Base-by-base conservation (phyloP, 495 filamentous ascomycete species). In the Rusavskia elegans region DNA sequence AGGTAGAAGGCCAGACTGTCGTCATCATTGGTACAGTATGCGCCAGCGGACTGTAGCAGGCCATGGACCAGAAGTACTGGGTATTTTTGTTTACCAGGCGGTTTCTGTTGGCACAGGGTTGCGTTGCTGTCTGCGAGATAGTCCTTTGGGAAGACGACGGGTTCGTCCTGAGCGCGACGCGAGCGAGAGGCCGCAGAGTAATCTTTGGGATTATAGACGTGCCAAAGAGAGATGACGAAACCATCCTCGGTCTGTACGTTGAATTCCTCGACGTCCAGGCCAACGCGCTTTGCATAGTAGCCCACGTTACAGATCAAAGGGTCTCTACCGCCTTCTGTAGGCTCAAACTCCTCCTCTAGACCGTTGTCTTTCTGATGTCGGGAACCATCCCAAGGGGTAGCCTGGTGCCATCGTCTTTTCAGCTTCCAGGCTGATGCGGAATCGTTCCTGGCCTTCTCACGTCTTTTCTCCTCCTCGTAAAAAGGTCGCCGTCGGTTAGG, bases 181-280 rank as follows among this genome's bases (percentile, higher is more conserved):
- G 40, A 35, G 17, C 57, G 21, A 13, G 50, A 37, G 3, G 68
- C 49, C 0, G 69, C 70, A 1, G 67, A 70, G 58, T 85, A 82
- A 51, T 92, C 83, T 49, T 73, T 72, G 0, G 90, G 92, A 51
- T 95, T 82, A 63, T 88, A 97, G 32, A 97, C 71, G 63, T 96
- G 90, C 80, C 84, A 92, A 1, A 97, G 69, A 17, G 80, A 75
- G 52, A 97, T 83, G 55, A 96, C 77, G 61, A 95, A 96, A 5
- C 90, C 92, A 60, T 97, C 90, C 64, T 96, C 90, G 0, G 92
- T 97, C 64, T 95, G 80, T 0, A 96, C 88, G 36, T 84, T 71
- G 60, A 84, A 88, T 20, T 75, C 76, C 60, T 96, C 92, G 17
- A 86, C 78, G 53, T 95, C 87, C 5, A 97, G 73, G 7, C 90